These are phyloP conservation scores for Euphorbia celastroides DNA, from an alignment of 441 rosid species.

Conservation along the genomic window DNA sequence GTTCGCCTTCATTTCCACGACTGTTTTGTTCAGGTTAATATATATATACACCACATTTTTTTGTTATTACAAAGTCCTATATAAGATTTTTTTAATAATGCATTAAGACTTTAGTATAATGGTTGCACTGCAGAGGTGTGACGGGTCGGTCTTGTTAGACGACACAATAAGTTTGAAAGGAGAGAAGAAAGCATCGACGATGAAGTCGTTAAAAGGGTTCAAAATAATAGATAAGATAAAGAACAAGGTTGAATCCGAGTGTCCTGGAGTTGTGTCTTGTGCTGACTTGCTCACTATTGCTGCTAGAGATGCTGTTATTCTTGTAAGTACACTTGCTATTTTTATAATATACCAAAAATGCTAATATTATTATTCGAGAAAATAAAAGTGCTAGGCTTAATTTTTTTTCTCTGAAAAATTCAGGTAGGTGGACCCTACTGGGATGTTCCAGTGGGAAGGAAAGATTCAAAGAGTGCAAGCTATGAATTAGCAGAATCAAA, in stretches of 20 bases:
- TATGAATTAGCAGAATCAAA: constrained; percentile 46
- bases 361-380: no score
- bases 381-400: no score
- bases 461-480: constrained; percentile 62
- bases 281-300: constrained; percentile 89
- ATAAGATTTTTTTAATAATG: no score
- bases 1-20: constrained; percentile 84
- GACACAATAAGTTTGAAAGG: constrained; percentile 58
- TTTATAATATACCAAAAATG: no score
- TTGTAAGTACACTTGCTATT: constrained; percentile 48
- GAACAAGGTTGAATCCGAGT: constrained; percentile 82
- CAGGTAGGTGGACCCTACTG: constrained; percentile 92
- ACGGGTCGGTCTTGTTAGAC: constrained; percentile 77
- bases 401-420: background rate
- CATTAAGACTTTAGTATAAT: no score
- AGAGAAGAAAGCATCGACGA: constrained; percentile 62
- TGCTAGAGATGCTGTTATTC: constrained; percentile 80
- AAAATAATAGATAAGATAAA: constrained; percentile 68
- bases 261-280: constrained; percentile 85
- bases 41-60: background rate
- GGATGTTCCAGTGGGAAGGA: constrained; percentile 84
- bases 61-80: no score
- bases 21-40: constrained; percentile 81
- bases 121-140: constrained; percentile 93
- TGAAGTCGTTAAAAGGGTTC: constrained; percentile 56